Conservation (phyloP, 331 rosid genomes). For the Dryas integrifolia region DNA sequence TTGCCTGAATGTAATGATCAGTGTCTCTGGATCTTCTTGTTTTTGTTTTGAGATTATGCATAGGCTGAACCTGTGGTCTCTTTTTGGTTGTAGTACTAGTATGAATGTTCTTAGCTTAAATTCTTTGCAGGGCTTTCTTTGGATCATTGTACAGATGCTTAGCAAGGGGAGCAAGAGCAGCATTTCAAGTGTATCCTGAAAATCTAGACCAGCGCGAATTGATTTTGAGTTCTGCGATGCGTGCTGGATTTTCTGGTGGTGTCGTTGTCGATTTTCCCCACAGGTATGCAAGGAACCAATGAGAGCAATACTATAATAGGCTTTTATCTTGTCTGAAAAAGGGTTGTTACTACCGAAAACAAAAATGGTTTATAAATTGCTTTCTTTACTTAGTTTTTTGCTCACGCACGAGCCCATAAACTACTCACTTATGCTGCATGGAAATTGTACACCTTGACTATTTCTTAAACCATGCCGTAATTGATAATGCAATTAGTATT, state of each 20-base stretch:
- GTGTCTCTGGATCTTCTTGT: not conserved
- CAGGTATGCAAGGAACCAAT: conserved; percentile 50
- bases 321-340: not conserved
- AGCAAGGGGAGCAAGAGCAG: conserved; percentile 86
- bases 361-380: not conserved
- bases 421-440: not conserved
- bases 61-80: not conserved
- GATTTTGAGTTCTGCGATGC: conserved; percentile 80
- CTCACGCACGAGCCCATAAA: not conserved
- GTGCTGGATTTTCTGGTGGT: conserved; percentile 93
- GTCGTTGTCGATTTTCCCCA: conserved; percentile 87
- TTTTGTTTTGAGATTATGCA: conserved; percentile 6
- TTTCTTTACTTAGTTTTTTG: not conserved
- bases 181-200: conserved; percentile 82
- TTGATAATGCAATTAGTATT: no score
- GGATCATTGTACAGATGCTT: conserved; percentile 77
- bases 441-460: not conserved
- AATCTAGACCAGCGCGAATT: conserved; percentile 67
- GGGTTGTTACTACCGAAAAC: not conserved
- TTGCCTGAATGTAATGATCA: not conserved
- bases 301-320: not conserved
- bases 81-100: not conserved
- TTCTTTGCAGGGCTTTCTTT: conserved; percentile 70
- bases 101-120: conserved; percentile 3
- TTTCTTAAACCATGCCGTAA: no score